These are phyloP conservation scores for Acrocalymma vagum DNA, from an alignment of 2,329 filamentous ascomycete species.

Conservation along the genomic window DNA sequence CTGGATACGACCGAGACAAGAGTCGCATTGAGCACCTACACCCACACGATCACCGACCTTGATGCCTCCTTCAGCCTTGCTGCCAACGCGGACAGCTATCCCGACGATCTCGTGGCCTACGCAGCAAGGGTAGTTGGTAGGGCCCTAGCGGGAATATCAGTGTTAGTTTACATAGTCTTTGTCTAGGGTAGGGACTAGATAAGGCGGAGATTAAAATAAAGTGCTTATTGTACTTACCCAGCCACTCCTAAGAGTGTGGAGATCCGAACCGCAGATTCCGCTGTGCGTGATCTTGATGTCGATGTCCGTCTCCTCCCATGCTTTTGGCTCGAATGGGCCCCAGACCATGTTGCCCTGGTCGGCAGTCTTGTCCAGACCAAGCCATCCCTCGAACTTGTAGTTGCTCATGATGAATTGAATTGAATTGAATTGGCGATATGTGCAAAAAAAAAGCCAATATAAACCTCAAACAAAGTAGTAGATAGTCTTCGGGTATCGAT, in stretches of 20 bases:
- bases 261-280: slow-evolving; percentile 45
- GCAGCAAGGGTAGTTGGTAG: slow-evolving; percentile 56
- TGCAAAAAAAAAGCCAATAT: too few species aligned
- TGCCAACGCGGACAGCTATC: slow-evolving; percentile 47
- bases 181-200: not conserved
- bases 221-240: slow-evolving; percentile 46
- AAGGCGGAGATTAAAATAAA: slow-evolving; percentile 22
- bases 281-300: slow-evolving; percentile 51
- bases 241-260: slow-evolving; percentile 46
- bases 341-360: slow-evolving; percentile 64
- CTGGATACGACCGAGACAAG: slow-evolving; percentile 55
- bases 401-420: slow-evolving; percentile 28
- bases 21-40: slow-evolving; percentile 58
- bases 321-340: slow-evolving; percentile 56
- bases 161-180: not conserved
- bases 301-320: slow-evolving; percentile 72
- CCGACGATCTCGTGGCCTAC: slow-evolving; percentile 54
- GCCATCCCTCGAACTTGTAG: slow-evolving; percentile 62
- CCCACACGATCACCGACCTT: slow-evolving; percentile 68
- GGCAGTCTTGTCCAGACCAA: slow-evolving; percentile 59
- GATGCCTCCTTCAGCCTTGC: slow-evolving; percentile 58
- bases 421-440: too few species aligned
- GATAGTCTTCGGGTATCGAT: too few species aligned
- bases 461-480: too few species aligned
- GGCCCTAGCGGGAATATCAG: slow-evolving; percentile 22